These are phyloP conservation scores for Globisporangium carolinianum DNA, from an alignment of 352 stramenopile species.

Conservation along the genomic window DNA sequence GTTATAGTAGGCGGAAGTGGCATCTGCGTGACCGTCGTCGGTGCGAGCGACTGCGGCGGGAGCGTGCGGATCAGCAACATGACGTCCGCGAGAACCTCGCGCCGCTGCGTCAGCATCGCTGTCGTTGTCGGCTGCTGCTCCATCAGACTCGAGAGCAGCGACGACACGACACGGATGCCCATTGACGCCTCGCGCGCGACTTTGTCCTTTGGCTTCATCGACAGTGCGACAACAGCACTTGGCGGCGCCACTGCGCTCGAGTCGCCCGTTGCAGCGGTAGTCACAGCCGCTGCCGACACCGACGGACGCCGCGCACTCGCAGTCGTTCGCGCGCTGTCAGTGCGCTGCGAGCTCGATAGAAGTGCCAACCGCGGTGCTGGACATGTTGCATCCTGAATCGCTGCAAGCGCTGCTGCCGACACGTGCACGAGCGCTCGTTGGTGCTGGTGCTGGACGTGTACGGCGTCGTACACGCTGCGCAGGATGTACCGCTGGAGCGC, in stretches of 20 bases:
- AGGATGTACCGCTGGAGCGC: slow-evolving; percentile 49
- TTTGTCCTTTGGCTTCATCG: slow-evolving; percentile 25
- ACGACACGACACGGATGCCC: slow-evolving; percentile 33
- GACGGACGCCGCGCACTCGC: not conserved
- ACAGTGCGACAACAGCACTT: too few relatives aligned
- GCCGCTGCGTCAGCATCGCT: slow-evolving; percentile 17
- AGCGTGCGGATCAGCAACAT: slow-evolving; percentile 32
- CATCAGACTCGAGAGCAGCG: slow-evolving; percentile 24
- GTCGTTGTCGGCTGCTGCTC: slow-evolving; percentile 18
- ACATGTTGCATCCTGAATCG: not conserved
- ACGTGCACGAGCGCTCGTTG: slow-evolving; percentile 14
- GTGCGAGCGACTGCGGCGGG: slow-evolving; percentile 28
- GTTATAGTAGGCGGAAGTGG: not conserved
- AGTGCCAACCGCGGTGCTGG: not conserved
- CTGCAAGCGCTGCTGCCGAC: slow-evolving; percentile 4
- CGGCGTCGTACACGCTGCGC: slow-evolving; percentile 45
- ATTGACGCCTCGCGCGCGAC: slow-evolving; percentile 27
- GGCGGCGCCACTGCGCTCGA: not conserved
- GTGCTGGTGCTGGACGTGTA: slow-evolving; percentile 40
- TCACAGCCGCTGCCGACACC: not conserved
- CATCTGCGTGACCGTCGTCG: not conserved
- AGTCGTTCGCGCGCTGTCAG: too few relatives aligned
- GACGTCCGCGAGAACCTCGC: slow-evolving; percentile 40
- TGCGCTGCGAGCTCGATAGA: too few relatives aligned
- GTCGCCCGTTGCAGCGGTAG: not conserved